Evolutionary conservation across 2,329 filamentous ascomycete genomes (phyloP), one percentile per base, ranked within the genome.

Genomic region (Epichloe aotearoae): DNA sequence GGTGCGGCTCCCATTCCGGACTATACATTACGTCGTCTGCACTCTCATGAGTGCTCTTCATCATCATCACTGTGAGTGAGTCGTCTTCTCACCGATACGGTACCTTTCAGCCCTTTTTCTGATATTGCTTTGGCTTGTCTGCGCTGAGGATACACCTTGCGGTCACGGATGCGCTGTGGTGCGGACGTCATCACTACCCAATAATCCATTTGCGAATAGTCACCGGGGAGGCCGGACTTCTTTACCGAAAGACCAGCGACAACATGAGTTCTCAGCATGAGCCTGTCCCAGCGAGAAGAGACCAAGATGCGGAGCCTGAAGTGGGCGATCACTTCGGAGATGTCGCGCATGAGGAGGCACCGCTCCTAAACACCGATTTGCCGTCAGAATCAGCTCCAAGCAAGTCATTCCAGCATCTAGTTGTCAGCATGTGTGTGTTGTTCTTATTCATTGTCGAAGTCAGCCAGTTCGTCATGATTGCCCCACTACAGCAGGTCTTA

Each of bases 401-500:
- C 34, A 60, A 55, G 38, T 53, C 56, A 1, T 59, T 67, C 43
- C 60, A 58, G 26, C 54, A 59, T 42, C 57, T 59, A 33, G 64
- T 67, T 30, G 45, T 67, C 41, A 49, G 56, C 14, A 62, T 69
- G 57, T 64, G 63, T 51, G 54, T 69, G 42, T 15, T 72, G 2
- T 63, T 69, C 23, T 55, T 77, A 40, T 63, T 75, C 47, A 55
- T 75, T 41, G 54, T 73, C 48, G 69, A 72, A 46, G 62, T 73
- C 12, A 70, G 68, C 53, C 58, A 67, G 11, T 64, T 57, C 51
- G 59, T 64, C 50, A 65, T 61, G 54, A 66, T 50, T 19, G 66
- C 74, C 3, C 73, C 77, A 0, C 59, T 64, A 43, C 73, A 70
- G 47, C 71, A 73, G 49, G 68, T 80, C 47, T 69, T 75, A 55